Conservation (phyloP, 2,329 filamentous ascomycete species). For the Aspergillus costaricaensis region DNA sequence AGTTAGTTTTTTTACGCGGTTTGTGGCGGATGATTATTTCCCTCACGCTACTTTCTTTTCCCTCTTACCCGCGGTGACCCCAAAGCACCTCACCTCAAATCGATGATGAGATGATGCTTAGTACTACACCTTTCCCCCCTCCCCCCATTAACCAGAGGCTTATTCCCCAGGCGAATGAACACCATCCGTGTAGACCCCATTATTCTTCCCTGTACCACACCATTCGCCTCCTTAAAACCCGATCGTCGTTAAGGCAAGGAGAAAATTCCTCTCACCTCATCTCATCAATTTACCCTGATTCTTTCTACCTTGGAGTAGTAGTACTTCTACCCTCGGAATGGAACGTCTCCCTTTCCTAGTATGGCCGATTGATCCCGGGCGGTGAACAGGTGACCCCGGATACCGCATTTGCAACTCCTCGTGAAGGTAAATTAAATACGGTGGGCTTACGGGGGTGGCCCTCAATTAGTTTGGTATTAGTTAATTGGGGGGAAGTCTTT, state of each 20-base stretch:
- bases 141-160: neutral
- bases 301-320: neutral
- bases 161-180: neutral
- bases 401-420: neutral
- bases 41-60: neutral
- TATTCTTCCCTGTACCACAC: neutral
- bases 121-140: neutral
- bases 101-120: neutral
- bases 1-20: neutral
- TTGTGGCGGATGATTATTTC: conserved; percentile 5
- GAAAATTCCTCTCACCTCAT: neutral
- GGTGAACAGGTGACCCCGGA: conserved; percentile 3
- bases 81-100: neutral
- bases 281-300: neutral
- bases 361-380: conserved; percentile 1
- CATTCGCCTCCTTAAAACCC: neutral
- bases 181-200: neutral
- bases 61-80: neutral
- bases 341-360: neutral
- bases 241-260: too few relatives aligned
- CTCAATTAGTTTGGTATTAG: neutral
- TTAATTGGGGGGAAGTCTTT: neutral
- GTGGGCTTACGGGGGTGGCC: neutral
- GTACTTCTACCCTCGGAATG: neutral
- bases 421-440: conserved; percentile 4